phyloP scores from a whole-genome alignment of 441 rosid species.

The Aleurites moluccanus region DNA sequence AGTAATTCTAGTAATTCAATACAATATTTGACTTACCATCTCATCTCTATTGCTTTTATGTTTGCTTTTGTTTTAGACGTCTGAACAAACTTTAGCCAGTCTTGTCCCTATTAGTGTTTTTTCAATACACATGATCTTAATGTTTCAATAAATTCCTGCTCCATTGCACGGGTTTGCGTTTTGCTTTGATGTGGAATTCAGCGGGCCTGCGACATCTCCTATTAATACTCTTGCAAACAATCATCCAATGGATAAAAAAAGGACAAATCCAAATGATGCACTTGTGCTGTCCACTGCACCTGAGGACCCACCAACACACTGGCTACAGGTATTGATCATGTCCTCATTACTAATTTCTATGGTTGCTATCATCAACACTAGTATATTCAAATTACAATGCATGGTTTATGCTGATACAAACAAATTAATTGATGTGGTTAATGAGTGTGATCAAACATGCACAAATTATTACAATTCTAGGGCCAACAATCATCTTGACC shows the following conservation, averaged over 20 bases:
- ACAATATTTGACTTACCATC: not conserved
- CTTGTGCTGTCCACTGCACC: conserved; percentile 90
- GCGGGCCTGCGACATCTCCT: conserved; percentile 49
- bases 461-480: not conserved
- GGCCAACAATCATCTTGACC: not conserved
- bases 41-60: not conserved
- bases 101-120: conserved; percentile 2
- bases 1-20: not conserved
- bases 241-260: conserved; percentile 60
- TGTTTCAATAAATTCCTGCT: conserved; percentile 43
- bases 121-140: not conserved
- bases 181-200: conserved; percentile 96
- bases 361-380: not conserved
- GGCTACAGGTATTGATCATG: conserved; percentile 75
- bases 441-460: not conserved
- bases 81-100: not conserved
- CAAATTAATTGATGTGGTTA: not conserved
- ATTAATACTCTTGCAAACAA: conserved; percentile 32
- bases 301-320: conserved; percentile 92
- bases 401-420: not conserved
- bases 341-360: conserved; percentile 2
- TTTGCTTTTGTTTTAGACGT: not conserved
- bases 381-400: not conserved
- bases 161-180: conserved; percentile 97
- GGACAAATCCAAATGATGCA: conserved; percentile 65